Evolutionary conservation across 225 moss, liverwort and hornwort genomes (phyloP), one percentile per base, ranked within the genome.

Genomic region (Bryum argenteum): DNA sequence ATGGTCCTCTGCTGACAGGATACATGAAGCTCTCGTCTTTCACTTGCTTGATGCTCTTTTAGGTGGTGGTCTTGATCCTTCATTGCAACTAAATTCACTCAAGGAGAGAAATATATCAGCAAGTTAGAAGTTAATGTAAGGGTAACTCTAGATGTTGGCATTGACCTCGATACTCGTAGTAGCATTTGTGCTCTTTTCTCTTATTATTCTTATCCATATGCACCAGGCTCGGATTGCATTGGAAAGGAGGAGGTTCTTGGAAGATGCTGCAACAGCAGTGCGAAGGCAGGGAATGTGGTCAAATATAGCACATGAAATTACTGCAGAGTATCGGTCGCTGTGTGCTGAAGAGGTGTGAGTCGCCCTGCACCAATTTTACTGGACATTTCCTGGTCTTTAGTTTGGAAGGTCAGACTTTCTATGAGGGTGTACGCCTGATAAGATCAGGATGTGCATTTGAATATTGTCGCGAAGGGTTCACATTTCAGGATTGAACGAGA

Each of bases 261-360:
- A 88, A 73, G 85, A 82, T 72, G 78, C 88, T 18, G 83, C 81
- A 55, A 74, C 83, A 56, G 80, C 83, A 54, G 88, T 88, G 68
- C 83, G 80, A 63, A 83, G 85, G 76, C 88, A 88, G 75, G 82
- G 79, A 61, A 69, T 88, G 66, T 88, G 88, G 88, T 85, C 80
- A 61, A 88, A 72, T 28, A 78, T 85, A 80, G 85, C 85, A 51
- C 85, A 88, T 74, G 85, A 88, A 55, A 80, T 88, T 58, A 88
- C 85, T 54, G 88, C 83, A 78, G 88, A 88, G 45, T 83, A 85
- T 76, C 88, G 88, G 63, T 85, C 88, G n/a, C 75, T 88, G 71
- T 88, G 85, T 85, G 88, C 88, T 73, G 88, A 88, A 85, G 88
- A 88, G 88, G 88, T 88, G 75, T 66, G 84, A 58, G 28, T 71